Percentiles rank a stretch among this genome's conserved stretches.
These are phyloP conservation scores for Pichia nanzhaoensis DNA, from an alignment of 805 yeast genomes.

Conservation along the genomic window DNA sequence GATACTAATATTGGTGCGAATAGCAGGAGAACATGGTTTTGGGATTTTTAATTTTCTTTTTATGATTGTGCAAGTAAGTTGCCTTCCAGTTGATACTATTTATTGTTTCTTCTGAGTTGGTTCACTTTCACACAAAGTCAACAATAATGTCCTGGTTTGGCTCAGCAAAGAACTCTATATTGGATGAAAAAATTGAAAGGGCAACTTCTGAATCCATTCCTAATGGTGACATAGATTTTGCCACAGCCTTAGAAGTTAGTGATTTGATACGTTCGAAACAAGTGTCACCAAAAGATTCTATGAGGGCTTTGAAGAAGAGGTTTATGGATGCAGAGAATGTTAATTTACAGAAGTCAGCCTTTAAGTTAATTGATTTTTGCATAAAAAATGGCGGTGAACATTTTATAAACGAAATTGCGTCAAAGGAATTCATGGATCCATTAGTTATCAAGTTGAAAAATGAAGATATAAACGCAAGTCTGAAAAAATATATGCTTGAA, in stretches of 20 bases:
- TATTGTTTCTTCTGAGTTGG: too few relatives aligned
- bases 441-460: conserved; percentile 41
- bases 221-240: conserved; percentile 77
- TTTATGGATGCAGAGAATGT: conserved; percentile 60
- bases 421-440: conserved; percentile 82
- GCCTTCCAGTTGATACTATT: too few relatives aligned
- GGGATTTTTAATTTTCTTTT: too few relatives aligned
- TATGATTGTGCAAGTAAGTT: too few relatives aligned
- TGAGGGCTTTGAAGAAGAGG: conserved; percentile 76
- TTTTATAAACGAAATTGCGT: conserved; percentile 69
- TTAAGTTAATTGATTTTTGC: conserved; percentile 77
- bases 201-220: conserved; percentile 92
- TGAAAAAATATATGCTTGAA: conserved; percentile 53
- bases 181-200: conserved; percentile 59
- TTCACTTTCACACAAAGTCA: not conserved
- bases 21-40: too few relatives aligned
- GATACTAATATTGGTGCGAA: too few relatives aligned
- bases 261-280: conserved; percentile 80
- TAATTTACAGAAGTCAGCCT: conserved; percentile 65
- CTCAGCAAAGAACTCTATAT: conserved; percentile 28
- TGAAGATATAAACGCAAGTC: conserved; percentile 37
- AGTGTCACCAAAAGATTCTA: conserved; percentile 71
- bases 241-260: conserved; percentile 70
- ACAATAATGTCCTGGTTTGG: conserved; percentile 48
- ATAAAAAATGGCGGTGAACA: conserved; percentile 90